Conservation (phyloP, 306 rosid species). For the Ziziphus jujuba region DNA sequence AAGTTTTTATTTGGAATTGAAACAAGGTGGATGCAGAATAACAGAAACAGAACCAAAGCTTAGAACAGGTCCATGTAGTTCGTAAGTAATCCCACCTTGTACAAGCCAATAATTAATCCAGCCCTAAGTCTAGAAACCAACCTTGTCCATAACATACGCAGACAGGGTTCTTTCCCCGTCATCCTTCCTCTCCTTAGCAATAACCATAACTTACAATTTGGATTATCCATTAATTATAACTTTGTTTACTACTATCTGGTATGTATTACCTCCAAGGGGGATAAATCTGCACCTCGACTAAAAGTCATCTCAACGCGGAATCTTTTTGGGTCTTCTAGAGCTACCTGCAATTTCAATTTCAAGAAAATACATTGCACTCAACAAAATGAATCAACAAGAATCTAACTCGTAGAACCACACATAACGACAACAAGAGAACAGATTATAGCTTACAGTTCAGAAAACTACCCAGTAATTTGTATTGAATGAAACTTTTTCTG, state of each 20-base stretch:
- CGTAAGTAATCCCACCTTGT: no score
- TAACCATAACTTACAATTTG: background rate
- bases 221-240: constrained; percentile 1
- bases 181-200: background rate
- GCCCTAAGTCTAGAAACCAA: no score
- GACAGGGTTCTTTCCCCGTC: background rate
- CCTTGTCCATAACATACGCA: no score
- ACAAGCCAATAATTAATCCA: no score
- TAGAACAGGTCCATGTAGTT: no score
- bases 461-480: no score
- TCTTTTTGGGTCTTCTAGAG: constrained; percentile 81
- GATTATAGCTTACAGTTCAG: no score
- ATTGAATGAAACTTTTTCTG: no score
- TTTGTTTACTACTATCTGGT: constrained; percentile 11
- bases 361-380: constrained; percentile 16
- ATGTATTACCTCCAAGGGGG: constrained; percentile 80
- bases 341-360: constrained; percentile 61
- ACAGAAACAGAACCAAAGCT: no score
- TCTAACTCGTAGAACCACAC: background rate
- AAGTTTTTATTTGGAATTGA: no score
- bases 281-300: constrained; percentile 97
- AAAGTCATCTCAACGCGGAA: constrained; percentile 85
- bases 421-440: background rate
- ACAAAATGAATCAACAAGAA: constrained; percentile 5
- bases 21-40: no score